These are phyloP conservation scores for Selaginella moellendorffii DNA, from an alignment of 75 land plant genomes.

Conservation along the genomic window DNA sequence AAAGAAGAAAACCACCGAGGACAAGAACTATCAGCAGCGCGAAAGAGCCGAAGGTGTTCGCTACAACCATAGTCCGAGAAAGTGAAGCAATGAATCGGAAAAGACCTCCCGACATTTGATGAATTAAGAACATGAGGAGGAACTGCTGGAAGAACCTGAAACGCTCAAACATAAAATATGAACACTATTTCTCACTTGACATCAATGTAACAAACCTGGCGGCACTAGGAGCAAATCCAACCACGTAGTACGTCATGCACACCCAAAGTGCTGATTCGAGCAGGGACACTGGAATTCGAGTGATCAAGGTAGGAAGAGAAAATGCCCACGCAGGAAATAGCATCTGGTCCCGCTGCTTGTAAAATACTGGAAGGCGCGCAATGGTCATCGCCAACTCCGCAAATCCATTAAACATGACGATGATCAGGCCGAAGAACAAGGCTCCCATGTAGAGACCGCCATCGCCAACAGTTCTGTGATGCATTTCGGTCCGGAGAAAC, in stretches of 20 bases:
- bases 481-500: conserved; percentile 35
- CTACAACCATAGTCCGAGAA: conserved; percentile 24
- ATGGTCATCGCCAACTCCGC: conserved; percentile 61
- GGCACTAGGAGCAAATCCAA: conserved; percentile 59
- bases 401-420: conserved; percentile 70
- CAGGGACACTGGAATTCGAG: conserved; percentile 51
- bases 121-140: conserved; percentile 12
- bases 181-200: background rate
- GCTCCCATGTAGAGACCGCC: conserved; percentile 32
- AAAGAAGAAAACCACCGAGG: conserved; percentile 30
- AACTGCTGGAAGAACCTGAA: conserved; percentile 20
- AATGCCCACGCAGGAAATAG: conserved; percentile 76
- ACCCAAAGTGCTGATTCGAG: conserved; percentile 58
- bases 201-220: conserved; percentile 41
- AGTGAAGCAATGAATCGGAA: conserved; percentile 18
- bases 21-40: conserved; percentile 21
- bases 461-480: conserved; percentile 12
- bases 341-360: conserved; percentile 73
- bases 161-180: too few species aligned
- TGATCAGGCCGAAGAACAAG: conserved; percentile 52
- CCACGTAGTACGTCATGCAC: conserved; percentile 43
- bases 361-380: conserved; percentile 60
- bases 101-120: conserved; percentile 15
- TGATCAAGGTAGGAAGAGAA: conserved; percentile 40
- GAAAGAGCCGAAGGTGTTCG: conserved; percentile 15